These are phyloP conservation scores for Eragrostis nindensis DNA, from an alignment of 176 grass and related monocot genomes.

Conservation along the genomic window DNA sequence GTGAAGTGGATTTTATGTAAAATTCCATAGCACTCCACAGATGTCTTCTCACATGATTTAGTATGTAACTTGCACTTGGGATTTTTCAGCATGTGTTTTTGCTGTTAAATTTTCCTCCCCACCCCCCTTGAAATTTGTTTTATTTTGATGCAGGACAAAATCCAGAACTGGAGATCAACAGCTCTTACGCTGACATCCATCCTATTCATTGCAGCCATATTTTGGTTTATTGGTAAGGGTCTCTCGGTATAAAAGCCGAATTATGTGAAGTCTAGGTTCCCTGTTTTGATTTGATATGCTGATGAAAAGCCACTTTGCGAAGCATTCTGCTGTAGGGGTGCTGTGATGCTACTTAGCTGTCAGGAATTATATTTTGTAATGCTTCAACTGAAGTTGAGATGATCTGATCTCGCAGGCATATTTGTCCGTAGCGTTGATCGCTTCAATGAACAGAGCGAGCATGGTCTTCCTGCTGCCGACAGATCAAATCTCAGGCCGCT, in stretches of 20 bases:
- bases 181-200: slow-evolving; percentile 87
- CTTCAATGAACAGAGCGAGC: slow-evolving; percentile 66
- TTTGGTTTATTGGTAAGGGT: slow-evolving; percentile 88
- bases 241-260: background rate
- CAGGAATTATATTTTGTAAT: background rate
- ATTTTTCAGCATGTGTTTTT: slow-evolving; percentile 19
- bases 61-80: slow-evolving; percentile 8
- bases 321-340: background rate
- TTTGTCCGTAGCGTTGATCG: slow-evolving; percentile 82
- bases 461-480: slow-evolving; percentile 42
- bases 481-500: slow-evolving; percentile 77
- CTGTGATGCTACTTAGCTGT: background rate
- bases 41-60: background rate
- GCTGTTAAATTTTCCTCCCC: background rate
- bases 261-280: background rate
- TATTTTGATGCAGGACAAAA: slow-evolving; percentile 69
- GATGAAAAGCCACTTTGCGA: background rate
- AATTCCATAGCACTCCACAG: background rate
- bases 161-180: slow-evolving; percentile 87
- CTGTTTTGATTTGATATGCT: background rate
- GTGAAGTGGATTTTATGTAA: background rate
- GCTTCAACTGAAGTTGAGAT: background rate
- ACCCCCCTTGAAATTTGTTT: slow-evolving; percentile 14
- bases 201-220: slow-evolving; percentile 68
- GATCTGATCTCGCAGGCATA: slow-evolving; percentile 63